Base-by-base conservation (phyloP, 2,329 filamentous ascomycete species). In the Aspergillus fructus region DNA sequence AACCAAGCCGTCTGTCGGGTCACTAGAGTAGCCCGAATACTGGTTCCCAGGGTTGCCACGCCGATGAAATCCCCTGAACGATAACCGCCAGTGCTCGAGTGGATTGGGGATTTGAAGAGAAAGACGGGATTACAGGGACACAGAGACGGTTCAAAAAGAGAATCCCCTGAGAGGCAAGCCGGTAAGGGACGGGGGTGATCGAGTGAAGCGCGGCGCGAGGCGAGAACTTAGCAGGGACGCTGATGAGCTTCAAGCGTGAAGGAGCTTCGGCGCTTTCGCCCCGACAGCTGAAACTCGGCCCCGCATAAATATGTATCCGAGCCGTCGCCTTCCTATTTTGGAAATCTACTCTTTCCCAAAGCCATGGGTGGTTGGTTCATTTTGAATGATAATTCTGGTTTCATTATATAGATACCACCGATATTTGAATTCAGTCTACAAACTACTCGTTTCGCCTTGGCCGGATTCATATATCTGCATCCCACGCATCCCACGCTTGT, bases 281-380 rank as follows among this genome's bases (percentile, higher is more conserved):
- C 56, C 55, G 58, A 46, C 58, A 59, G 52, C 58, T 53, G 46
- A 59, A 30, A 39, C 41, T 49, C 48, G 65, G 64, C 52, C 19
- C 66, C 64, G 67, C 51, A 46, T 33, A 62, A 68, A 61, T 41
- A 34, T 64, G 61, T 49, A 40, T 67, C 66, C 65, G 65, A 12
- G 5, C 39, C 13, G 34, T 13, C 34, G 15, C 34, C 15, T 37
- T 13, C 34, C 34, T 37, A 37, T 37, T 37, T n/a, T 15, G 13
- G 34, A 37, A 37, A 30, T 30, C 27, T 4, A 30, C 27, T 3
- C 9, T 30, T 30, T 4, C 27, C 27, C 27, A 8, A 30, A 30
- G 27, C 27, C 27, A 30, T 30, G 27, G 27, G 27, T 11, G 34
- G 15, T 7, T 37, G 34, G 15, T n/a, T 37, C 15, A 37, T 8